phyloP scores from a whole-genome alignment of 1,284 basidiomycete genomes.

The Cryptococcus floricola region DNA sequence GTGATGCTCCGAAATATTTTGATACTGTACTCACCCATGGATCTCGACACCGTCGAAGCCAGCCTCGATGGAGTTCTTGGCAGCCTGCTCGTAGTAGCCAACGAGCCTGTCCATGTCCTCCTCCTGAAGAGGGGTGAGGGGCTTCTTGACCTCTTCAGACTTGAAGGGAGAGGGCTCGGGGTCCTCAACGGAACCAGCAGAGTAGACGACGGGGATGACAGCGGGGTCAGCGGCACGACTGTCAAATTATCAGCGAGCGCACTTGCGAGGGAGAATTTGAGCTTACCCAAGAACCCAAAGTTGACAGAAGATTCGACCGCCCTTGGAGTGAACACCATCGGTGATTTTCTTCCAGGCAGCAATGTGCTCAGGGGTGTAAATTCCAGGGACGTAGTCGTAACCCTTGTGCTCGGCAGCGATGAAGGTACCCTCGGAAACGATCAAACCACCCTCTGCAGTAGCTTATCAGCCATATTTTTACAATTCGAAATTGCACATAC shows the following conservation, averaged over 20 bases:
- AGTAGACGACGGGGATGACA: conserved; percentile 9
- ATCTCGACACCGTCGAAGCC: conserved; percentile 66
- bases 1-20: neutral
- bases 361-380: conserved; percentile 19
- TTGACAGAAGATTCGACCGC: conserved; percentile 53
- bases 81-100: conserved; percentile 53
- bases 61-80: conserved; percentile 57
- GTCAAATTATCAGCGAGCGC: neutral
- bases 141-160: conserved; percentile 26
- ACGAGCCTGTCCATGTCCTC: conserved; percentile 50
- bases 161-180: neutral
- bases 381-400: conserved; percentile 14
- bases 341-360: conserved; percentile 44
- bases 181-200: conserved; percentile 5
- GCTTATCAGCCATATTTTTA: neutral
- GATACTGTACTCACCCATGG: conserved; percentile 22
- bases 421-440: conserved; percentile 41
- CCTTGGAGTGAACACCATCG: conserved; percentile 52
- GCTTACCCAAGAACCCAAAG: conserved; percentile 53
- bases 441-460: conserved; percentile 30
- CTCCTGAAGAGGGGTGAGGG: conserved; percentile 15
- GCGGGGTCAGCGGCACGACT: conserved; percentile 16
- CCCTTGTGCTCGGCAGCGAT: conserved; percentile 22
- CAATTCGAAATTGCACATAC: conserved; percentile 1
- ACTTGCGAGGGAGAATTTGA: neutral